A percentile compares a stretch with the other conserved stretches of the same genome.
These are phyloP conservation scores for Huntiella abstrusa DNA, from an alignment of 2,329 filamentous ascomycete genomes.

Conservation along the genomic window DNA sequence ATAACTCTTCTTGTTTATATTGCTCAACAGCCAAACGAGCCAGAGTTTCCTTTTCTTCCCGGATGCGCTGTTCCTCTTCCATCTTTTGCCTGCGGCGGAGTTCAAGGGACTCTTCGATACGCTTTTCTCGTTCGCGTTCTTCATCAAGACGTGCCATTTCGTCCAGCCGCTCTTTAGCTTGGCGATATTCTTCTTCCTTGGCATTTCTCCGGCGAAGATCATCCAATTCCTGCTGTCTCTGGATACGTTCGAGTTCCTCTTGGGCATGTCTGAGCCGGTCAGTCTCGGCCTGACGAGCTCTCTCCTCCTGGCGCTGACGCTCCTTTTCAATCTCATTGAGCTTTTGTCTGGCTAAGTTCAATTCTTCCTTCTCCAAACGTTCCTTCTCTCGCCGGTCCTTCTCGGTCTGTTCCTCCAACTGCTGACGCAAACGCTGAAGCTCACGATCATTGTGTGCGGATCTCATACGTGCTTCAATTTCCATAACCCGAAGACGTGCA, in stretches of 20 bases:
- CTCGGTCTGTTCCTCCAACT: background rate
- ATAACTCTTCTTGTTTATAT: slow-evolving; percentile 30
- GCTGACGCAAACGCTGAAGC: background rate
- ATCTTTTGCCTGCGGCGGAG: slow-evolving; percentile 22
- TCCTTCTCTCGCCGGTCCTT: slow-evolving; percentile 3
- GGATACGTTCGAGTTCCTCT: slow-evolving; percentile 29
- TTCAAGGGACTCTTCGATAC: slow-evolving; percentile 34
- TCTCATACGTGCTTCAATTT: slow-evolving; percentile 1
- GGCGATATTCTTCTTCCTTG: slow-evolving; percentile 19
- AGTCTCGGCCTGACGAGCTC: slow-evolving; percentile 25
- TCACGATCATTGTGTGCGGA: slow-evolving; percentile 1
- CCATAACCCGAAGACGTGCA: background rate
- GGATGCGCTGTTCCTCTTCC: slow-evolving; percentile 25
- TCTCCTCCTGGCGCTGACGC: slow-evolving; percentile 14
- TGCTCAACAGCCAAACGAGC: slow-evolving; percentile 31
- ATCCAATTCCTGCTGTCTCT: slow-evolving; percentile 19
- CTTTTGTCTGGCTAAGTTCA: slow-evolving; percentile 21
- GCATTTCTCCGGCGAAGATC: slow-evolving; percentile 19
- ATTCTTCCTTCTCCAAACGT: slow-evolving; percentile 22
- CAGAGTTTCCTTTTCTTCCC: slow-evolving; percentile 25
- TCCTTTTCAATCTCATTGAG: slow-evolving; percentile 19
- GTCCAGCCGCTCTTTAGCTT: slow-evolving; percentile 29
- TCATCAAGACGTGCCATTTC: slow-evolving; percentile 27
- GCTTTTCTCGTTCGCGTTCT: slow-evolving; percentile 29
- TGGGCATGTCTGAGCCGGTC: slow-evolving; percentile 27